Percentiles rank a stretch among this genome's conserved stretches.
phyloP scores from a whole-genome alignment of 2,329 filamentous ascomycete genomes.

The Dactylellina leptospora region DNA sequence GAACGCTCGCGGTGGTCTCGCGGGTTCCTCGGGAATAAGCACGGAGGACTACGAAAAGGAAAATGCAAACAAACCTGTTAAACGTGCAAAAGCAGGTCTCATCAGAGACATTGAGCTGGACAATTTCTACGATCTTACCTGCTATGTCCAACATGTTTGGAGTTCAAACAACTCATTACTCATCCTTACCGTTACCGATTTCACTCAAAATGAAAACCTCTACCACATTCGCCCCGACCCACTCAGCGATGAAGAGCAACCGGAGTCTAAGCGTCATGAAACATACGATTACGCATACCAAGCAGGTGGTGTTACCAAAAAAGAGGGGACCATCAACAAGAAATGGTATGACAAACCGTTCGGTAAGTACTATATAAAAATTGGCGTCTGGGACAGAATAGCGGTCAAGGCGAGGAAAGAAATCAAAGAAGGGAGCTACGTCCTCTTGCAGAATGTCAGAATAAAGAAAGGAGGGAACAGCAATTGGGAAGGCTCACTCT shows the following conservation, averaged over 20 bases:
- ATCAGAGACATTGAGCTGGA: slow-evolving; percentile 38
- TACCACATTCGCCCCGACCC: slow-evolving; percentile 7
- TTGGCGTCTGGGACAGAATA: slow-evolving; percentile 28
- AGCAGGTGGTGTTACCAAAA: slow-evolving; percentile 9
- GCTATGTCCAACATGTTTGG: slow-evolving; percentile 40
- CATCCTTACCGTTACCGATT: slow-evolving; percentile 37
- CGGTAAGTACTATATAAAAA: slow-evolving; percentile 12
- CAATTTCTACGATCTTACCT: slow-evolving; percentile 37
- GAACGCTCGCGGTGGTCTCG: slow-evolving; percentile 20
- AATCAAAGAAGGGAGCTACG: slow-evolving; percentile 20
- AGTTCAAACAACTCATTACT: neutral
- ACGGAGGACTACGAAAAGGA: slow-evolving; percentile 14
- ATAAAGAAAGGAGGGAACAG: slow-evolving; percentile 26
- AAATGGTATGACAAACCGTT: slow-evolving; percentile 42
- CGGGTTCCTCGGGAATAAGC: slow-evolving; percentile 25
- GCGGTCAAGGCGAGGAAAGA: slow-evolving; percentile 11
- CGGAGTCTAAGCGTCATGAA: slow-evolving; percentile 1
- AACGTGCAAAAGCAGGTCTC: slow-evolving; percentile 10
- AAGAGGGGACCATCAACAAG: neutral
- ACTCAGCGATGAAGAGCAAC: neutral
- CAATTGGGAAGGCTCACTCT: slow-evolving; percentile 21
- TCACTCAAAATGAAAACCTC: slow-evolving; percentile 28
- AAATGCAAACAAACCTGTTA: neutral
- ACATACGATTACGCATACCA: slow-evolving; percentile 22
- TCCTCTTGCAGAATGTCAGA: slow-evolving; percentile 21